Evolutionary conservation across 371 early-diverging fungal genomes (phyloP), one percentile per base, ranked within the genome.

Genomic region (Syncephalastrum racemosum): DNA sequence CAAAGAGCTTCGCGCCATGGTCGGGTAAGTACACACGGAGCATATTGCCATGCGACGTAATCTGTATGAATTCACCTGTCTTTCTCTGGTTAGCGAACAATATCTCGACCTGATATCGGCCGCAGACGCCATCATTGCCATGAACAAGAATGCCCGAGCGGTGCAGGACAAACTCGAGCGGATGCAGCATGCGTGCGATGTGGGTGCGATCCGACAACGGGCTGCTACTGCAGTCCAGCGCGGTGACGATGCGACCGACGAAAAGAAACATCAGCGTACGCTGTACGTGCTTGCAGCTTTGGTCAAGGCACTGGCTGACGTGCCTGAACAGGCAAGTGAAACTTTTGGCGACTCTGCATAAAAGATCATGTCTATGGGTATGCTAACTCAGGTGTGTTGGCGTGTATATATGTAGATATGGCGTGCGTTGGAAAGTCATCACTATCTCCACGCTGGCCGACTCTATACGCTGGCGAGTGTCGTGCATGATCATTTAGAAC

Each of bases 61-160:
- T n/a, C n/a, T n/a, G n/a, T n/a, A n/a, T n/a, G n/a, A n/a, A n/a
- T n/a, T n/a, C n/a, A n/a, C n/a, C n/a, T n/a, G n/a, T 24, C 5
- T 20, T 16, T n/a, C 12, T 36, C 5, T 23, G 41, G 40, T 16
- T 39, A 93, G 93, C n/a, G 91, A 92, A 53, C 81, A 92, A 43
- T 93, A 93, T 56, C 79, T 89, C 4, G 92, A 92, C 54, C 65
- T 93, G 46, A 89, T 93, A 45, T 88, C 88, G 12, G 91, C 94
- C 1, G 91, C 94, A 1, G 92, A 93, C 59, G 80, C 89, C 50
- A 91, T 93, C 23, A 76, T 83, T 42, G 64, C 80, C 18, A 93
- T 93, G 94, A 82, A 78, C 53, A 75, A 77, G 25, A 77, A 81
- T 15, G 81, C 89, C 3, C 57, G 72, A 7, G 45, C 70, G 20